Evolutionary conservation across 108 stramenopile species (phyloP).

Genomic region (Ochromonas danica): DNA sequence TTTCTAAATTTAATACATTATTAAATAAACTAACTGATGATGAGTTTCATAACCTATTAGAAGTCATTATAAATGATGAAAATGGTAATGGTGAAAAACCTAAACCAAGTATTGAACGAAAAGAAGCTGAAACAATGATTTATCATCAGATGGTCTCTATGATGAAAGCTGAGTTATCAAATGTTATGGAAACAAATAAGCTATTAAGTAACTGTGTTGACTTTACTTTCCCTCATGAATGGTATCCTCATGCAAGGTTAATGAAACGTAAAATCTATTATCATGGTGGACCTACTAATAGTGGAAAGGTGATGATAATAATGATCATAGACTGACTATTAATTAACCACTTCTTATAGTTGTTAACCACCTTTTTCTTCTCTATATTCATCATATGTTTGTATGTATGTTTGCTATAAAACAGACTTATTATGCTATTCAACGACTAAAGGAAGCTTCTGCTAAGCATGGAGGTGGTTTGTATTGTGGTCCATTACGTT

Average conservation of each 20-base stretch:
- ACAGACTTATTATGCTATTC: constrained; percentile 80
- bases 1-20: too few relatives aligned
- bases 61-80: too few relatives aligned
- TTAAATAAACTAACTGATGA: too few relatives aligned
- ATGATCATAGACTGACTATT: background rate
- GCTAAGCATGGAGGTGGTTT: constrained; percentile 59
- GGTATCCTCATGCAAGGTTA: constrained; percentile 57
- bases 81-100: too few relatives aligned
- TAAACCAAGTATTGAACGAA: too few relatives aligned
- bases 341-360: background rate
- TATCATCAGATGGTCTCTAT: too few relatives aligned
- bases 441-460: constrained; percentile 70
- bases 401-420: background rate
- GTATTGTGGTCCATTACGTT: constrained; percentile 87
- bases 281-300: constrained; percentile 84
- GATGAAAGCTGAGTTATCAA: background rate
- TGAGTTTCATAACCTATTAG: too few relatives aligned
- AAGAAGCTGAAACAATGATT: too few relatives aligned
- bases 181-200: background rate
- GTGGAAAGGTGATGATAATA: constrained; percentile 50
- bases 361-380: background rate
- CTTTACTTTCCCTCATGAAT: constrained; percentile 34
- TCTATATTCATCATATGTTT: background rate
- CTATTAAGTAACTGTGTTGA: background rate
- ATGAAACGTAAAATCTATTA: constrained; percentile 65